These are phyloP conservation scores for Silybum marianum DNA, from an alignment of 129 eudicot genomes.

Conservation along the genomic window DNA sequence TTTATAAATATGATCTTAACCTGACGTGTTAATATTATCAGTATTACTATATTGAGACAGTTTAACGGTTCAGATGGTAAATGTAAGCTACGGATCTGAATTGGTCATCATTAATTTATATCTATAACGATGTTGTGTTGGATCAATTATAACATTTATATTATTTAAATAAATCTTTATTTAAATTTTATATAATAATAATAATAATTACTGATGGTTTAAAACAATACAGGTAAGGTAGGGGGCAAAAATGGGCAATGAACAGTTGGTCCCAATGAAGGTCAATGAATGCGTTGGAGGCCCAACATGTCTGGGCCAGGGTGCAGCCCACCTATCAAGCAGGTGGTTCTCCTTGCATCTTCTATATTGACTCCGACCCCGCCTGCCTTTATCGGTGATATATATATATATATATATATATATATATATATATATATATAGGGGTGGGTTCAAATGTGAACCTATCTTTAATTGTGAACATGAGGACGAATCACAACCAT, in stretches of 20 bases:
- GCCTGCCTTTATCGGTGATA: neutral
- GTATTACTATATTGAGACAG: neutral
- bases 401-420: neutral
- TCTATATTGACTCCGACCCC: neutral
- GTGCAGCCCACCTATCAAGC: slow-evolving; percentile 33
- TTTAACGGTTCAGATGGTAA: too few relatives aligned
- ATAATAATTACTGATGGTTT: neutral
- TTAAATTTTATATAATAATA: neutral
- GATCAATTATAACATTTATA: neutral
- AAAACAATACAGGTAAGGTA: neutral
- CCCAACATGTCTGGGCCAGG: slow-evolving; percentile 33
- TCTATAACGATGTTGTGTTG: neutral
- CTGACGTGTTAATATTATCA: too few relatives aligned
- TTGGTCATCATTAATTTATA: neutral
- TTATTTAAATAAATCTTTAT: neutral
- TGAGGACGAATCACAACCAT: too few relatives aligned
- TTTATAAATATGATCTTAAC: too few relatives aligned
- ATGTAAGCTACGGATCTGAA: neutral
- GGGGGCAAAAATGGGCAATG: slow-evolving; percentile 12
- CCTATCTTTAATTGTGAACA: too few relatives aligned
- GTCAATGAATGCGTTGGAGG: slow-evolving; percentile 22
- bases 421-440: too few relatives aligned
- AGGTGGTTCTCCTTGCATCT: slow-evolving; percentile 23
- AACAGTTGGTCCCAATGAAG: slow-evolving; percentile 5
- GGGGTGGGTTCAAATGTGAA: neutral